Conservation (phyloP, 768 basidiomycete species). For the Collybia nuda region DNA sequence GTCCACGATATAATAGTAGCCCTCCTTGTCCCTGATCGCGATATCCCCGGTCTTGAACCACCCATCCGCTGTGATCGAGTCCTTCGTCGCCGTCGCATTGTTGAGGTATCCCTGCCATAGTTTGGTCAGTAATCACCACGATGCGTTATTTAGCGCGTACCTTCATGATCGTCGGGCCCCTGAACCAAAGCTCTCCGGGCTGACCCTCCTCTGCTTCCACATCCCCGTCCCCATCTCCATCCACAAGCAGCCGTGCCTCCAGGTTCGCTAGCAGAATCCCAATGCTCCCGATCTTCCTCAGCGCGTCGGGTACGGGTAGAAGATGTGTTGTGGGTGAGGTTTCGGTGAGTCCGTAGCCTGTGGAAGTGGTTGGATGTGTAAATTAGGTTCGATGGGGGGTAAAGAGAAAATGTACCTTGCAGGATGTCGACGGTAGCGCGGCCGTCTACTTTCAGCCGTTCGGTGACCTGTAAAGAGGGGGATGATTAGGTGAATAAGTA, state of each 20-base stretch:
- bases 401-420: constrained; percentile 42
- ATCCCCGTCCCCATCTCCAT: constrained; percentile 51
- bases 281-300: constrained; percentile 59
- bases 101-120: constrained; percentile 72
- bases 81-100: constrained; percentile 66
- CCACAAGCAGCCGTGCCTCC: constrained; percentile 69
- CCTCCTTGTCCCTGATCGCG: constrained; percentile 62
- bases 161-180: constrained; percentile 82
- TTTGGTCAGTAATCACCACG: too few relatives aligned
- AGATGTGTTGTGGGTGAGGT: constrained; percentile 73
- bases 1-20: constrained; percentile 75
- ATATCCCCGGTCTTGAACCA: constrained; percentile 95
- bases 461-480: constrained; percentile 26
- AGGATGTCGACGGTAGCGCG: constrained; percentile 40
- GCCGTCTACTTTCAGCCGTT: constrained; percentile 38
- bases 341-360: constrained; percentile 81
- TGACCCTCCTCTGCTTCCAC: constrained; percentile 52
- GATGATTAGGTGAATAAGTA: neutral
- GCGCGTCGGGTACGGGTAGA: constrained; percentile 40
- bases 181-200: constrained; percentile 80
- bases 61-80: constrained; percentile 65
- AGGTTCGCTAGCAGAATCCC: constrained; percentile 75
- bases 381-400: neutral
- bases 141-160: too few relatives aligned
- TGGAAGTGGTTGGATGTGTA: neutral